Evolutionary conservation across 2,329 filamentous ascomycete genomes (phyloP).

Genomic region (Clonostachys sp.): DNA sequence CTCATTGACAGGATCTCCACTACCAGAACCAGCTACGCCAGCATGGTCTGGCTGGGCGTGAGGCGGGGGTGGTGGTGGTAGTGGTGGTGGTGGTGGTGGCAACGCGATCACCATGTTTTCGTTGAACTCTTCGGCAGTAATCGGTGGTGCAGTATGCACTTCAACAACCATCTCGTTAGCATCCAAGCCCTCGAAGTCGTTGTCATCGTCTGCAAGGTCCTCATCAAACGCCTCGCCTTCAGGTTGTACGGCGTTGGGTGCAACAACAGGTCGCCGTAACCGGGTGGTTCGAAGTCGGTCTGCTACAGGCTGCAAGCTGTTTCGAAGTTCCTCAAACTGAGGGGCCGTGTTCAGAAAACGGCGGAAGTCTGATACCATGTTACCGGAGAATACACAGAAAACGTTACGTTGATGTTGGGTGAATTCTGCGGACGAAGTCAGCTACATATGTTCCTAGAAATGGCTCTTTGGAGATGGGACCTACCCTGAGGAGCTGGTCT

Average conservation of each 20-base stretch:
- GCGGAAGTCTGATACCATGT: slow-evolving; percentile 73
- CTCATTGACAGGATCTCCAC: background rate
- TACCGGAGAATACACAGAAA: slow-evolving; percentile 95
- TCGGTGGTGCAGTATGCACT: slow-evolving; percentile 14
- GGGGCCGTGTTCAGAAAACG: slow-evolving; percentile 64
- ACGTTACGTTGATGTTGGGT: slow-evolving; percentile 92
- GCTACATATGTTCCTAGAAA: slow-evolving; percentile 2
- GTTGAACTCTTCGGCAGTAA: slow-evolving; percentile 6
- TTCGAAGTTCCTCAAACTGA: slow-evolving; percentile 39
- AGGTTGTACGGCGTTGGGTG: background rate
- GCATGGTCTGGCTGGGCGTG: background rate
- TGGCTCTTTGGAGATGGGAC: slow-evolving; percentile 8
- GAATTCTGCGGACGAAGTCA: slow-evolving; percentile 61
- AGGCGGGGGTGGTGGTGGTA: background rate
- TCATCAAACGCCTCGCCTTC: slow-evolving; percentile 29
- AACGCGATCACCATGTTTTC: background rate
- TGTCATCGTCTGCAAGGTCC: slow-evolving; percentile 37
- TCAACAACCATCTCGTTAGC: slow-evolving; percentile 31
- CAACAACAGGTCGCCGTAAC: background rate
- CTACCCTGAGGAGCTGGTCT: slow-evolving; percentile 74
- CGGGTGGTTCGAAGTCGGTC: background rate
- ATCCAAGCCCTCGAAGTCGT: slow-evolving; percentile 34
- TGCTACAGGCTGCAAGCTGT: slow-evolving; percentile 13
- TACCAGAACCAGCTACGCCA: background rate
- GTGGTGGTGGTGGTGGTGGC: background rate